A percentile compares a stretch with the other conserved stretches of the same genome.
Evolutionary conservation across 257 asterid genomes (phyloP).

Genomic region (Oldenlandia corymbosa): DNA sequence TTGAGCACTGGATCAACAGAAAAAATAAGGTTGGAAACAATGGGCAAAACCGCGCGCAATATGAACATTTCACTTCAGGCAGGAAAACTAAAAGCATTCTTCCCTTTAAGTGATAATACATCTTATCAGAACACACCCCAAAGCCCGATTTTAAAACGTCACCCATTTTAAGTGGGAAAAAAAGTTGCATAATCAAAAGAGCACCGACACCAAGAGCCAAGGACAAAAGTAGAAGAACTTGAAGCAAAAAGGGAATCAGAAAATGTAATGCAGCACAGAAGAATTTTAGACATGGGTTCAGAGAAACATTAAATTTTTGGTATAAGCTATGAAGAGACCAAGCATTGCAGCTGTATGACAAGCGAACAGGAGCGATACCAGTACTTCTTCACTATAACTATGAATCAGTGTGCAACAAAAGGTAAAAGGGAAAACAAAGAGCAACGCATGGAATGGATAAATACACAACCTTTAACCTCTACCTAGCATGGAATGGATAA

Average conservation of each 20-base stretch:
- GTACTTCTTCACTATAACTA: neutral
- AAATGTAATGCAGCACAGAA: neutral
- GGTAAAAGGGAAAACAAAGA: no score
- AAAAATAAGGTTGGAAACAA: neutral
- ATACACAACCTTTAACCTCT: neutral
- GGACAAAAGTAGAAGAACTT: neutral
- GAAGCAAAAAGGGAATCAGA: neutral
- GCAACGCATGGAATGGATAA: no score
- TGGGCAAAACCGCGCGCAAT: neutral
- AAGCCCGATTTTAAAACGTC: no score
- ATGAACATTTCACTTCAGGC: neutral
- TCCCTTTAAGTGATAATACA: neutral
- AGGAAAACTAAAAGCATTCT: neutral
- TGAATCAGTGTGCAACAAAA: neutral
- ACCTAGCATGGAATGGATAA: no score
- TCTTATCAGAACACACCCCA: neutral
- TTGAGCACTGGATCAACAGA: conserved; percentile 21
- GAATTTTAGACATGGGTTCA: neutral
- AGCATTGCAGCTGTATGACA: neutral
- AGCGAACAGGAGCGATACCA: neutral
- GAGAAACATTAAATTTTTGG: neutral
- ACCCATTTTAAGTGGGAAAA: neutral
- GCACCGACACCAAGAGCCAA: neutral
- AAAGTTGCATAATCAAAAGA: neutral
- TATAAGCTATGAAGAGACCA: neutral